Conservation (phyloP, 768 basidiomycete genomes). For the Agrocybe chaxingu region DNA sequence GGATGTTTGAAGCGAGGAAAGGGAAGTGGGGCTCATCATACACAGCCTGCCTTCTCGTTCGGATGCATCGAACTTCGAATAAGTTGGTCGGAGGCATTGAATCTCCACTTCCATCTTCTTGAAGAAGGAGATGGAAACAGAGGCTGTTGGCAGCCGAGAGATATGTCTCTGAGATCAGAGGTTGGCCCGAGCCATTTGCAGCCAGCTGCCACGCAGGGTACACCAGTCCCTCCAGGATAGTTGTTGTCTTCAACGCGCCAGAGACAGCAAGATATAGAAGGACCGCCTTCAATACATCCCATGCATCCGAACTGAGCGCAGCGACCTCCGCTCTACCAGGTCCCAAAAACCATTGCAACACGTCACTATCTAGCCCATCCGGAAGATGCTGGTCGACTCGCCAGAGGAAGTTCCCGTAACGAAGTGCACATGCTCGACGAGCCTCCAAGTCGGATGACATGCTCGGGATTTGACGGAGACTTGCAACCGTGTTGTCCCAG, state of each 20-base stretch:
- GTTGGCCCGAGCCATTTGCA: slow-evolving; percentile 39
- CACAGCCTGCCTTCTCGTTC: slow-evolving; percentile 65
- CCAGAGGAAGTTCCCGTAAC: slow-evolving; percentile 69
- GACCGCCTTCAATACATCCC: slow-evolving; percentile 63
- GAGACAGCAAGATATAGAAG: slow-evolving; percentile 62
- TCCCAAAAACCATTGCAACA: slow-evolving; percentile 70
- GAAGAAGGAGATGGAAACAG: slow-evolving; percentile 58
- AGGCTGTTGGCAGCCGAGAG: slow-evolving; percentile 62
- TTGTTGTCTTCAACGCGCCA: slow-evolving; percentile 69
- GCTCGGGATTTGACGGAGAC: slow-evolving; percentile 63
- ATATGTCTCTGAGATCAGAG: slow-evolving; percentile 43
- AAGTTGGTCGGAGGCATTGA: slow-evolving; percentile 44
- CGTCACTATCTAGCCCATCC: slow-evolving; percentile 64
- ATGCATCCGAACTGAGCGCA: slow-evolving; percentile 56
- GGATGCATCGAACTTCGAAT: slow-evolving; percentile 65
- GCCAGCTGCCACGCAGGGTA: slow-evolving; percentile 73
- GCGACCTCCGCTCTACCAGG: slow-evolving; percentile 62
- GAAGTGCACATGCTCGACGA: slow-evolving; percentile 52
- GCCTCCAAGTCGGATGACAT: slow-evolving; percentile 46
- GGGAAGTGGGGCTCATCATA: slow-evolving; percentile 67
- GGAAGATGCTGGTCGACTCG: slow-evolving; percentile 79
- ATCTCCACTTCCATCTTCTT: slow-evolving; percentile 40
- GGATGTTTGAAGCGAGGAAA: slow-evolving; percentile 58
- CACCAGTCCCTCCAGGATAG: slow-evolving; percentile 69
- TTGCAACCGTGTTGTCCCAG: slow-evolving; percentile 80